Conservation (phyloP, 768 basidiomycete genomes). For the Rhodotorula paludigena region DNA sequence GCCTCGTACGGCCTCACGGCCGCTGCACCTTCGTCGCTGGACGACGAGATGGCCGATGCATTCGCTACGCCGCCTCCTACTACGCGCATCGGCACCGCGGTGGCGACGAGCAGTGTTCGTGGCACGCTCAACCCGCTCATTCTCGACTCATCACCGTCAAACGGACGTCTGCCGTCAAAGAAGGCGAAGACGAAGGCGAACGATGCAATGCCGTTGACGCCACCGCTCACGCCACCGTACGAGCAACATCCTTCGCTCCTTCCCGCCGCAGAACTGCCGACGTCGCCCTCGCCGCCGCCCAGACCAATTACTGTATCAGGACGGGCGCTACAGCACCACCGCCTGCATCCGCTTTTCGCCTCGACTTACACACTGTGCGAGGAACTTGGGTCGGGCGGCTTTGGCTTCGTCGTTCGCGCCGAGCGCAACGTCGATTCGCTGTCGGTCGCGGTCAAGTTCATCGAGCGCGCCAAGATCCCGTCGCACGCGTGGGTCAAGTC, state of each 20-base stretch:
- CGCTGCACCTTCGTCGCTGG: neutral
- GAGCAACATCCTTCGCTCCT: neutral
- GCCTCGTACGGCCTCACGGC: neutral
- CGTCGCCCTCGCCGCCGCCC: constrained; percentile 6
- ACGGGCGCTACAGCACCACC: constrained; percentile 28
- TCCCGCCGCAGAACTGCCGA: neutral
- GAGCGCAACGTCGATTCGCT: constrained; percentile 56
- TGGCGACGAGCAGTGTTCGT: neutral
- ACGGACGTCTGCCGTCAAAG: constrained; percentile 10
- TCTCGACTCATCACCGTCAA: constrained; percentile 10
- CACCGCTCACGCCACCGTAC: constrained; percentile 35
- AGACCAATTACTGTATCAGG: constrained; percentile 21
- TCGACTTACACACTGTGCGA: constrained; percentile 45
- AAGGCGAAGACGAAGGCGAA: constrained; percentile 8
- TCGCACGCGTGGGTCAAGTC: constrained; percentile 44
- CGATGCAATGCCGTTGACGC: constrained; percentile 27
- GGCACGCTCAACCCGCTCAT: neutral
- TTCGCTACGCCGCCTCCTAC: constrained; percentile 29
- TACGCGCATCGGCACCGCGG: neutral
- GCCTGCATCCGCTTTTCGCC: constrained; percentile 42
- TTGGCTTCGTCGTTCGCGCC: constrained; percentile 91
- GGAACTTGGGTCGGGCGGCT: constrained; percentile 77
- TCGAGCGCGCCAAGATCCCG: constrained; percentile 53
- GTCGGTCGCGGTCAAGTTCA: constrained; percentile 93
- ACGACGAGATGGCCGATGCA: constrained; percentile 25